Evolutionary conservation across 805 yeast genomes (phyloP).

Genomic region (Metschnikowia gelsemii): DNA sequence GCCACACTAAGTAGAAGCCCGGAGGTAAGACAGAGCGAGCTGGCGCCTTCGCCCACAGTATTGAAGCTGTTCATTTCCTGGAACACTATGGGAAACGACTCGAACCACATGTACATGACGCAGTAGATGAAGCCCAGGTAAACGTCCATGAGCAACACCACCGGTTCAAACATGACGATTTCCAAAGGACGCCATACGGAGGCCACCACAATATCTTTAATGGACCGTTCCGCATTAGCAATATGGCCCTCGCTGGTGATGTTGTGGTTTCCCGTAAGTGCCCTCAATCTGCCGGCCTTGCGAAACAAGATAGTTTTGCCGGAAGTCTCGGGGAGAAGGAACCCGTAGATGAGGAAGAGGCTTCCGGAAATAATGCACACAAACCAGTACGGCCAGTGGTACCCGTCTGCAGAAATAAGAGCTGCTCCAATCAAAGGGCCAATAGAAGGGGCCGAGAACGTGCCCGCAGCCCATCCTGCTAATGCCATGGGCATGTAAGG

Average conservation of each 20-base stretch:
- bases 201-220: constrained; percentile 8
- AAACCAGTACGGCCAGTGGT: constrained; percentile 20
- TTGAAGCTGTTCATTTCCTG: constrained; percentile 11
- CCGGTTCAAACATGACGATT: constrained; percentile 16
- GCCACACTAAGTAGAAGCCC: constrained; percentile 11
- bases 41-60: constrained; percentile 12
- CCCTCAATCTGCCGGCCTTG: constrained; percentile 16
- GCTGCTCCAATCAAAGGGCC: constrained; percentile 61
- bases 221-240: constrained; percentile 8
- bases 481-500: constrained; percentile 48
- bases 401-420: constrained; percentile 27
- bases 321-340: constrained; percentile 17
- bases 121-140: constrained; percentile 16
- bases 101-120: constrained; percentile 18
- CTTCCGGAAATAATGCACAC: constrained; percentile 13
- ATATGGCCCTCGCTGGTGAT: constrained; percentile 18
- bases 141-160: constrained; percentile 14
- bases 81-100: constrained; percentile 18
- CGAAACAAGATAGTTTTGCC: constrained; percentile 16
- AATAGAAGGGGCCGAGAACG: constrained; percentile 53
- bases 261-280: constrained; percentile 14
- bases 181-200: constrained; percentile 16
- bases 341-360: constrained; percentile 9
- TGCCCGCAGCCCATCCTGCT: constrained; percentile 53
- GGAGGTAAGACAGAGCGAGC: constrained; percentile 10